Evolutionary conservation across 1,284 basidiomycete species (phyloP).

Genomic region (Xerocomus amazonicus): DNA sequence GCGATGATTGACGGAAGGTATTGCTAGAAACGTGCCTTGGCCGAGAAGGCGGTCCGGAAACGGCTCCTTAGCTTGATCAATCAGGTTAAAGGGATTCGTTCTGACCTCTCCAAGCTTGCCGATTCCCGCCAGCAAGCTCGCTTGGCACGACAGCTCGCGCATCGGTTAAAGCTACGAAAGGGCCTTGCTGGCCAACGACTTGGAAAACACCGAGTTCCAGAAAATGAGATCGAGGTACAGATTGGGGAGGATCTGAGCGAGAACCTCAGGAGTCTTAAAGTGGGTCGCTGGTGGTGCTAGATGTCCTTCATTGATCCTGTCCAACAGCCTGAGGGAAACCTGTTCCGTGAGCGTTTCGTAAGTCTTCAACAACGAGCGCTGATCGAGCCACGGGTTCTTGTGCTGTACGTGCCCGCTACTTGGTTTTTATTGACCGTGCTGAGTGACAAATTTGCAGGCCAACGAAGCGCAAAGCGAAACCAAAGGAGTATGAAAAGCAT

Average conservation of each 20-base stretch:
- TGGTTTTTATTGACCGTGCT: not conserved
- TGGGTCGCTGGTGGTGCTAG: slow-evolving; percentile 33
- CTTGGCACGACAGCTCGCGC: slow-evolving; percentile 38
- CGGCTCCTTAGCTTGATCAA: slow-evolving; percentile 56
- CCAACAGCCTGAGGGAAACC: slow-evolving; percentile 82
- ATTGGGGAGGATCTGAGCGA: slow-evolving; percentile 91
- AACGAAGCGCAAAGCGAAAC: slow-evolving; percentile 54
- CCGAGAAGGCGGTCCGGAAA: slow-evolving; percentile 55
- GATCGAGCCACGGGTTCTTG: slow-evolving; percentile 69
- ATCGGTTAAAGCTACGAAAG: slow-evolving; percentile 31
- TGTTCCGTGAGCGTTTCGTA: slow-evolving; percentile 87
- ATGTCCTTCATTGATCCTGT: slow-evolving; percentile 3
- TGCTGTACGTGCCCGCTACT: slow-evolving; percentile 54
- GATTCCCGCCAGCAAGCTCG: slow-evolving; percentile 44
- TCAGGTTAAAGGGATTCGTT: slow-evolving; percentile 51
- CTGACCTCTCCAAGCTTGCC: slow-evolving; percentile 39
- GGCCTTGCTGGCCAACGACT: slow-evolving; percentile 68
- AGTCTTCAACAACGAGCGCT: slow-evolving; percentile 78
- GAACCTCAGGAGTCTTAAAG: slow-evolving; percentile 81
- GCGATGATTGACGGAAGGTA: not conserved
- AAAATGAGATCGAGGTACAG: slow-evolving; percentile 77
- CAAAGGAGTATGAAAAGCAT: slow-evolving; percentile 84
- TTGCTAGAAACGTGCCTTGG: slow-evolving; percentile 60
- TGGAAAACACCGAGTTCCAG: slow-evolving; percentile 75
- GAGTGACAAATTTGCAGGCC: slow-evolving; percentile 26